A percentile compares a stretch with the other conserved stretches of the same genome.
phyloP scores from a whole-genome alignment of 257 asterid genomes.

The Fraxinus pennsylvanica region DNA sequence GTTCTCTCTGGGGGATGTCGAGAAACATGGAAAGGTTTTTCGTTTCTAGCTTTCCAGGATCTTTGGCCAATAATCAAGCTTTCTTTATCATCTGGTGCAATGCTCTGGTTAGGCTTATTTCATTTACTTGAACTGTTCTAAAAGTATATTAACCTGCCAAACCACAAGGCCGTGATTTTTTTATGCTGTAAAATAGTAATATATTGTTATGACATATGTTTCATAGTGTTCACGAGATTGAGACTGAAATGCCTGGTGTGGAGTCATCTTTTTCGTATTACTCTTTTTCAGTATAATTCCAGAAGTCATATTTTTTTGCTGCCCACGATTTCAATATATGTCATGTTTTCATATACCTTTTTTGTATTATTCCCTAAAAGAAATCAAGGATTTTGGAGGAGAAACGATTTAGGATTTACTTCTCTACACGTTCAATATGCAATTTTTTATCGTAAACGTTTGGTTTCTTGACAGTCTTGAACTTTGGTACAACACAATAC shows the following conservation, averaged over 20 bases:
- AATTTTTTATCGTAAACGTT: background rate
- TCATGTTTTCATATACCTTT: no score
- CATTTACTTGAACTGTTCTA: background rate
- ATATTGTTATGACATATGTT: background rate
- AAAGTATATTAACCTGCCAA: no score
- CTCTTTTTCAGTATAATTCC: no score
- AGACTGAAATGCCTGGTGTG: no score
- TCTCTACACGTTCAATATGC: background rate
- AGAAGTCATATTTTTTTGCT: background rate
- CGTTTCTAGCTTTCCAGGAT: constrained; percentile 59
- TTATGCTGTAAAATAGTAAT: background rate
- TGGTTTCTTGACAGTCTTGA: constrained; percentile 51
- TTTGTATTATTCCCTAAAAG: background rate
- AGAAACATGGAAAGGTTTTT: constrained; percentile 75
- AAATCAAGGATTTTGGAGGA: background rate
- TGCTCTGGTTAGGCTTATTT: constrained; percentile 56
- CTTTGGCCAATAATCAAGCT: constrained; percentile 69
- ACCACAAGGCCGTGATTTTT: no score
- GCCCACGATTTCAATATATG: background rate
- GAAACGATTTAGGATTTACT: background rate
- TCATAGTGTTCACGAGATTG: no score
- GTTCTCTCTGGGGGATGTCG: constrained; percentile 60
- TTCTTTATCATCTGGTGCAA: constrained; percentile 73
- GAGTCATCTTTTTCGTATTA: no score
- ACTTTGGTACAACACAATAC: constrained; percentile 69